Conservation (phyloP, 1,139 yeast species). For the Taiozyma sp. region DNA sequence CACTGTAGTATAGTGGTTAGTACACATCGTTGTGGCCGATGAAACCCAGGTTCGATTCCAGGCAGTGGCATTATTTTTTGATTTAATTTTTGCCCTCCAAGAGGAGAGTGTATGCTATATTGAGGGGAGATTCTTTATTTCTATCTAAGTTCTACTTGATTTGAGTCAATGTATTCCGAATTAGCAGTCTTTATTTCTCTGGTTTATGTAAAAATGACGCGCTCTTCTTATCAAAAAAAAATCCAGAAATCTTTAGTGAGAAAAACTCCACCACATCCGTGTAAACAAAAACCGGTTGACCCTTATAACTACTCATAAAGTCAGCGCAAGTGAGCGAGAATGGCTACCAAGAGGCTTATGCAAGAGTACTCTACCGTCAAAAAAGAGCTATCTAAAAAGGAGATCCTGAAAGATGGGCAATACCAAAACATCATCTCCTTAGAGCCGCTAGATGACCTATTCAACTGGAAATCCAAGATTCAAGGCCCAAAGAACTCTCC, state of each 20-base stretch:
- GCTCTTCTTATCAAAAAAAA: neutral
- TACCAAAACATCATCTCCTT: conserved; percentile 36
- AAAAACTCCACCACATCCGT: neutral
- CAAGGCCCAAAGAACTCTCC: conserved; percentile 53
- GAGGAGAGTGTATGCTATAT: too few species aligned
- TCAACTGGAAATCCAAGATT: conserved; percentile 56
- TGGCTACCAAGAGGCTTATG: conserved; percentile 36
- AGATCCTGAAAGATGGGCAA: conserved; percentile 10
- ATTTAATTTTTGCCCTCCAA: too few species aligned
- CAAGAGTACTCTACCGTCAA: conserved; percentile 40
- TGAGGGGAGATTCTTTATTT: too few species aligned
- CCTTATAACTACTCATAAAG: neutral
- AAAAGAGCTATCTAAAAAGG: conserved; percentile 31
- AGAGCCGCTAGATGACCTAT: conserved; percentile 44
- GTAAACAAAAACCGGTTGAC: neutral
- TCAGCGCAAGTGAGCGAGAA: neutral
- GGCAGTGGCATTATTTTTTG: conserved; percentile 30
- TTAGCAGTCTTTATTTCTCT: neutral
- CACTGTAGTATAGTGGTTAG: conserved; percentile 40
- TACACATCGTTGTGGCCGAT: conserved; percentile 42
- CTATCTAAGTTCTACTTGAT: neutral
- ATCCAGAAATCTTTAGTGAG: too few species aligned
- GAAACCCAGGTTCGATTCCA: conserved; percentile 39
- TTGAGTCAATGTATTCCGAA: neutral
- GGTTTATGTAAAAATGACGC: neutral